These are phyloP conservation scores for Xylariaceae sp. DNA, from an alignment of 2,329 filamentous ascomycete species.

Conservation along the genomic window DNA sequence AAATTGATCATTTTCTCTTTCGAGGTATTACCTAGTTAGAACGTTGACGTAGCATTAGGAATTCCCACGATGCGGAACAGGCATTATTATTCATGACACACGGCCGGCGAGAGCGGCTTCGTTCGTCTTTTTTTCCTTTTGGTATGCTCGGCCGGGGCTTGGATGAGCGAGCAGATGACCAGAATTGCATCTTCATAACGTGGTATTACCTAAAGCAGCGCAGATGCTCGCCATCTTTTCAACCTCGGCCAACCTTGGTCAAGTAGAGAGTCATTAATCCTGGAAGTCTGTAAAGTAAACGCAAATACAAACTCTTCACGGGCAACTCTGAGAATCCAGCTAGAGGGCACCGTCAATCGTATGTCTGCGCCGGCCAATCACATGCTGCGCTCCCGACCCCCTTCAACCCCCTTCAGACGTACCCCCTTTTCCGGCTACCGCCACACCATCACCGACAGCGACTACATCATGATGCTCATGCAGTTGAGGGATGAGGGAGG, in stretches of 20 bases:
- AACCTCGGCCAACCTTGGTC: background rate
- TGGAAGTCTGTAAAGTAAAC: background rate
- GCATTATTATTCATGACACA: background rate
- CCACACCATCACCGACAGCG: background rate
- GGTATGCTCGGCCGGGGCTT: background rate
- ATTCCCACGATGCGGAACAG: background rate
- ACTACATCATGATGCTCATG: background rate
- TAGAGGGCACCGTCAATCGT: background rate
- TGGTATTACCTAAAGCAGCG: background rate
- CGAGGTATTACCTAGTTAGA: too few species aligned
- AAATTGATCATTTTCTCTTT: too few species aligned
- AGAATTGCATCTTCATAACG: slow-evolving; percentile 1
- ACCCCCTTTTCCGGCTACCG: background rate
- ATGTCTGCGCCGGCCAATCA: background rate
- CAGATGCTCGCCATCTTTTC: background rate
- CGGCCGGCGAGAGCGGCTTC: background rate
- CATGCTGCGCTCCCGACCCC: background rate
- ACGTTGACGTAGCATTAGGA: background rate
- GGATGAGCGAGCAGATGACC: slow-evolving; percentile 3
- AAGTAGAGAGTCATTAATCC: slow-evolving; percentile 1
- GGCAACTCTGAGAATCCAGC: background rate
- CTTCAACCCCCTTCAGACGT: background rate
- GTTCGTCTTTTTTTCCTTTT: background rate
- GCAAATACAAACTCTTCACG: too few species aligned
- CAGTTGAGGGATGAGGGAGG: background rate